Conservation (phyloP, 305 asterid genomes). For the Solanum hybrid region DNA sequence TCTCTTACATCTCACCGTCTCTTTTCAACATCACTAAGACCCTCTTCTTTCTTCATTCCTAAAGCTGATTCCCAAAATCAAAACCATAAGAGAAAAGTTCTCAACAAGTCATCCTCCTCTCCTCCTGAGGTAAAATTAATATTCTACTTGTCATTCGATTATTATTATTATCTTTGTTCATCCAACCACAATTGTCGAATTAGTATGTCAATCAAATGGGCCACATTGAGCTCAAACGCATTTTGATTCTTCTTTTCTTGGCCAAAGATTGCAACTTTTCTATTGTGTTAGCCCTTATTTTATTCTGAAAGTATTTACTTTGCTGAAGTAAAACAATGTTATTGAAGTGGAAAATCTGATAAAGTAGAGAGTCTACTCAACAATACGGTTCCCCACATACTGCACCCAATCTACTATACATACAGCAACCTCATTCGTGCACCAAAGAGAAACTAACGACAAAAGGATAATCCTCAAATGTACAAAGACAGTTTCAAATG, state of each 20-base stretch:
- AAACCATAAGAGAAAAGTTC: not conserved
- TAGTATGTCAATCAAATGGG: not conserved
- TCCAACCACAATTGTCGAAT: not conserved
- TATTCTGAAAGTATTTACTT: not conserved
- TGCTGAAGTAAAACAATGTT: not conserved
- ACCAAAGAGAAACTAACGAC: not conserved
- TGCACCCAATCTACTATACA: not conserved
- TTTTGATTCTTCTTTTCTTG: not conserved
- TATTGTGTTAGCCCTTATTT: not conserved
- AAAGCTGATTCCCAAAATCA: conserved; percentile 20
- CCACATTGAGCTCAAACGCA: not conserved
- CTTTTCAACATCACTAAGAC: not conserved
- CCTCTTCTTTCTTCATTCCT: conserved; percentile 18
- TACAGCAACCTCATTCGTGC: not conserved
- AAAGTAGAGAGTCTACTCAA: not conserved
- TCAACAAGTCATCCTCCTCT: conserved; percentile 17
- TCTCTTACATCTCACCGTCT: conserved; percentile 9
- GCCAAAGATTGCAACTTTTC: not conserved
- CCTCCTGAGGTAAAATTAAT: conserved; percentile 27
- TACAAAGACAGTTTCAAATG: not conserved
- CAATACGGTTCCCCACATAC: too few relatives aligned
- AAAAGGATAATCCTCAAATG: not conserved
- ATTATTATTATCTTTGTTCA: not conserved
- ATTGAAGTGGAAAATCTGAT: not conserved
- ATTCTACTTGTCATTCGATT: not conserved